Evolutionary conservation across 2,329 filamentous ascomycete species (phyloP).

Genomic region (Cadophora sp.): DNA sequence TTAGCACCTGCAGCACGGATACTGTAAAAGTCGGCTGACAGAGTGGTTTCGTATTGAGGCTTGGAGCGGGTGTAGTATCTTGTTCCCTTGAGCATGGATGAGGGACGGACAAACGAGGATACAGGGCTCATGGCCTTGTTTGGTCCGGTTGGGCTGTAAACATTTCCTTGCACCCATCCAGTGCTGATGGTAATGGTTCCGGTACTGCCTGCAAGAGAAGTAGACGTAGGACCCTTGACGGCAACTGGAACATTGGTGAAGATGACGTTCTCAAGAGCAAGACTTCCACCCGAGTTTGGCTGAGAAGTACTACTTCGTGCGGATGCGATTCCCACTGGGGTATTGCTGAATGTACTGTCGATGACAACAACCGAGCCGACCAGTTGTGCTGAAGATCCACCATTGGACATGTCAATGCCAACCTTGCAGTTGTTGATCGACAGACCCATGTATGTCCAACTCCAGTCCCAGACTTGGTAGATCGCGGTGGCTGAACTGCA

Average conservation of each 20-base stretch:
- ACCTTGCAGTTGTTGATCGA: conserved; percentile 58
- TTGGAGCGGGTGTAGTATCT: conserved; percentile 59
- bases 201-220: conserved; percentile 70
- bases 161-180: conserved; percentile 80
- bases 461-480: conserved; percentile 23
- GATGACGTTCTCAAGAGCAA: conserved; percentile 88
- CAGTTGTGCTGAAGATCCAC: conserved; percentile 49
- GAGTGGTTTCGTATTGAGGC: conserved; percentile 56
- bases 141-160: conserved; percentile 62
- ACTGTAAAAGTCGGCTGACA: conserved; percentile 50
- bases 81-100: conserved; percentile 51
- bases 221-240: conserved; percentile 70
- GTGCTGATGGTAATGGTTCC: conserved; percentile 70
- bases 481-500: conserved; percentile 12
- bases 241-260: conserved; percentile 71
- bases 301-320: conserved; percentile 56
- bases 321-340: conserved; percentile 55
- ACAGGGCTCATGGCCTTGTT: conserved; percentile 49
- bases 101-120: conserved; percentile 49
- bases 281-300: conserved; percentile 72
- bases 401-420: conserved; percentile 56
- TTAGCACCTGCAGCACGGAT: conserved; percentile 49
- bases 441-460: conserved; percentile 51
- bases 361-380: conserved; percentile 65
- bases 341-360: conserved; percentile 59